A percentile compares a stretch with the other conserved stretches of the same genome.
phyloP scores from a whole-genome alignment of 768 basidiomycete species.

The Russula abietina region DNA sequence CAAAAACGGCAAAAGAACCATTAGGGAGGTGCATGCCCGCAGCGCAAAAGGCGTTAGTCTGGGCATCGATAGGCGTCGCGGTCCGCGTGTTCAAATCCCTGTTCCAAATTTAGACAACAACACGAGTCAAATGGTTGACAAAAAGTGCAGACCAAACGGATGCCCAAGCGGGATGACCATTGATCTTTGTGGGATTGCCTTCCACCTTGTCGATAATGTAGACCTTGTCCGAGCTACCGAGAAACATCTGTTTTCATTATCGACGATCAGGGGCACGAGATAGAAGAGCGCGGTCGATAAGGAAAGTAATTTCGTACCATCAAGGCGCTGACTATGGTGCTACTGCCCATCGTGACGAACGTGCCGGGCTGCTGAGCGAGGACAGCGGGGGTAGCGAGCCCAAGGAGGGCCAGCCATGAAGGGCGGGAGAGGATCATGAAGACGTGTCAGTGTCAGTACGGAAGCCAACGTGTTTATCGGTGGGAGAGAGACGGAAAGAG shows the following conservation, averaged over 20 bases:
- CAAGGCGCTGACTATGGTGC: conserved; percentile 2
- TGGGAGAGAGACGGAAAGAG: too few species aligned
- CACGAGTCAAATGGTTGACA: neutral
- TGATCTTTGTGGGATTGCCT: neutral
- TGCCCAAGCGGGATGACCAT: neutral
- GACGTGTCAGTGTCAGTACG: neutral
- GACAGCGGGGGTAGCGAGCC: neutral
- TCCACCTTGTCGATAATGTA: conserved; percentile 14
- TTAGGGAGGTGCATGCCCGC: conserved; percentile 14
- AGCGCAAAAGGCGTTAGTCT: conserved; percentile 7
- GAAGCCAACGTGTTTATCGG: neutral
- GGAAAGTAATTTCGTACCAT: neutral
- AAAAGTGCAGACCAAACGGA: conserved; percentile 8
- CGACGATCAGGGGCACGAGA: neutral
- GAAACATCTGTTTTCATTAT: conserved; percentile 3
- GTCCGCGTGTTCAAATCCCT: neutral
- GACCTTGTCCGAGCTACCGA: conserved; percentile 4
- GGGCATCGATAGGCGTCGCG: neutral
- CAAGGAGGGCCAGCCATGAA: conserved; percentile 4
- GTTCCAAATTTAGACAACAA: neutral
- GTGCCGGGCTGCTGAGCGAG: neutral
- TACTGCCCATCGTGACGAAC: neutral
- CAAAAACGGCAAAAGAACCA: conserved; percentile 2
- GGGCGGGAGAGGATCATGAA: neutral
- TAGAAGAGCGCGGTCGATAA: too few species aligned